Percentiles rank a stretch among this genome's conserved stretches.
These are phyloP conservation scores for Calonectria pseudoreteaudii DNA, from an alignment of 2,329 filamentous ascomycete genomes.

Conservation along the genomic window DNA sequence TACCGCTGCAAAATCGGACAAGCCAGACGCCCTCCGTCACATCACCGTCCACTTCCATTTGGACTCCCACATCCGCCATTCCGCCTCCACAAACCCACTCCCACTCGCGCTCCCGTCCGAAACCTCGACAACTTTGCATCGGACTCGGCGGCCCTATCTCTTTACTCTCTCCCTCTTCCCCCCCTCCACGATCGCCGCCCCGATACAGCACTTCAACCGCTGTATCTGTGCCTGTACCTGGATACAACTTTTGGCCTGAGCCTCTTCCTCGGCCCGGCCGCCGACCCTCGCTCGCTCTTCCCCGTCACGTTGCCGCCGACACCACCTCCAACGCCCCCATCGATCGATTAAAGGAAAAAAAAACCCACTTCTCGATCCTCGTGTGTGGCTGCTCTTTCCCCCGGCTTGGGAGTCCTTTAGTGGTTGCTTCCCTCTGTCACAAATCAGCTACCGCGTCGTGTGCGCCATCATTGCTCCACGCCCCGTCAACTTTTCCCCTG, in stretches of 20 bases:
- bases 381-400: constrained; percentile 7
- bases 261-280: constrained; percentile 21
- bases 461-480: neutral
- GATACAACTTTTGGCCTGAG: constrained; percentile 1
- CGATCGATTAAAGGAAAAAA: constrained; percentile 11
- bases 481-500: constrained; percentile 2
- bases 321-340: constrained; percentile 11
- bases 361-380: constrained; percentile 1
- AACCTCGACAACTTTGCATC: constrained; percentile 15
- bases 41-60: constrained; percentile 19
- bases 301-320: constrained; percentile 19
- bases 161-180: neutral
- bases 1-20: constrained; percentile 1
- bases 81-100: constrained; percentile 26
- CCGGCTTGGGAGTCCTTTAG: neutral
- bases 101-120: constrained; percentile 10
- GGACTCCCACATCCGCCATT: constrained; percentile 26
- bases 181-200: neutral
- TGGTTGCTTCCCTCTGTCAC: constrained; percentile 4
- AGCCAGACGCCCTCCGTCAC: constrained; percentile 12
- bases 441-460: constrained; percentile 13
- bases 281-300: constrained; percentile 12
- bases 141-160: constrained; percentile 7
- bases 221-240: neutral
- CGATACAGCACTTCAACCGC: constrained; percentile 1